Conservation (phyloP, 2,329 filamentous ascomycete species). For the Fusarium sp. region DNA sequence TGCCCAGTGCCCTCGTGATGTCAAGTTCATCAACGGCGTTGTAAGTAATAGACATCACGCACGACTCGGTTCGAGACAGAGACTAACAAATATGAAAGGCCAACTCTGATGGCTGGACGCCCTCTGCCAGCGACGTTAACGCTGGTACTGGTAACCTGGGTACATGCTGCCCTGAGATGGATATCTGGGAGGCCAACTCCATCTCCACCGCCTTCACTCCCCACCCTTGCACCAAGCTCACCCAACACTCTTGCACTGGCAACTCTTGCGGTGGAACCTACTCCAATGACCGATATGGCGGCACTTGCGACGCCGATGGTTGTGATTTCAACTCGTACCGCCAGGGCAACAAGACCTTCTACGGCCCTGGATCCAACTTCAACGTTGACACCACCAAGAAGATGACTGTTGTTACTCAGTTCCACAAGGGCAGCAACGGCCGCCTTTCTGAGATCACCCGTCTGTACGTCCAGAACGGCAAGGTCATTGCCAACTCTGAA, state of each 20-base stretch:
- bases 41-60: conserved; percentile 44
- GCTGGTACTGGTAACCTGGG: conserved; percentile 65
- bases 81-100: conserved; percentile 55
- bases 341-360: conserved; percentile 73
- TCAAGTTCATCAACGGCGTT: conserved; percentile 69
- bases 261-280: conserved; percentile 67
- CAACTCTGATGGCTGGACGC: conserved; percentile 65
- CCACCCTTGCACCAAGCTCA: conserved; percentile 69
- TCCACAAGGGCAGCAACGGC: conserved; percentile 62
- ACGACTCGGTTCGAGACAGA: conserved; percentile 5
- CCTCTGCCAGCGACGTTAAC: conserved; percentile 66
- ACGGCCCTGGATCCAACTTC: conserved; percentile 65
- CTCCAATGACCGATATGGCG: conserved; percentile 66
- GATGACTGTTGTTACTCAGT: conserved; percentile 76
- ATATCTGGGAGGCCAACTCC: conserved; percentile 74
- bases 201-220: conserved; percentile 74
- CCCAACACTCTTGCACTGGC: conserved; percentile 64
- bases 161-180: conserved; percentile 74
- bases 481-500: conserved; percentile 66
- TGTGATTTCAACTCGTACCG: conserved; percentile 80
- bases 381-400: conserved; percentile 70
- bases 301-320: conserved; percentile 75
- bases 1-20: conserved; percentile 64
- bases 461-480: conserved; percentile 73
- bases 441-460: conserved; percentile 71